Evolutionary conservation across 1,139 yeast genomes (phyloP), one percentile per base, ranked within the genome.

Genomic region (Torulaspora pretoriensis): DNA sequence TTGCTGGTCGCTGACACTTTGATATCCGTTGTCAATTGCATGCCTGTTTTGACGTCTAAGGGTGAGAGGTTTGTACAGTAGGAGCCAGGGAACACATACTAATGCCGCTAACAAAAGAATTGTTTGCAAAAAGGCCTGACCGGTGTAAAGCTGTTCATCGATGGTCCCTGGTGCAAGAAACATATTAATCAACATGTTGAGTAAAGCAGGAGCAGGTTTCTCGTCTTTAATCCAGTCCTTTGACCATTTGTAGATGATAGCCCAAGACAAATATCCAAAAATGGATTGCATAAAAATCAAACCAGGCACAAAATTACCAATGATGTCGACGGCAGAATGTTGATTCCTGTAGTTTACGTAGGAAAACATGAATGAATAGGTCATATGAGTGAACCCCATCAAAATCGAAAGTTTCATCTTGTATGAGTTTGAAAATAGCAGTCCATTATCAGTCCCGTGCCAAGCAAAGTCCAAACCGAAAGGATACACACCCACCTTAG

Each of bases 171-270:
- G 95, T 2, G 88, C 67, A 55, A 85, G 73, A 56, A 85, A 84
- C 94, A 85, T 85, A 47, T 81, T 78, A 57, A 85, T 85, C 62
- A 85, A 72, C 88, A 84, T 84, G 64, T 84, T 84, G 64, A 85
- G 73, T 58, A 85, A 72, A 33, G 89, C 86, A 34, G 95, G 95
- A 6, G 94, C 90, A 46, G 83, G 87, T 59, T 75, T 70, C 2
- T 69, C 75, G 45, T 79, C 73, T n/a, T 74, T 79, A 48, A 75
- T 71, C 95, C 95, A 85, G 64, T 84, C 81, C 48, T 80, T 77
- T 17, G 80, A 70, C 95, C 95, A 85, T 64, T 85, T 85, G 71
- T 80, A 83, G 39, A 85, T 76, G 51, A 85, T 84, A 53, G 84
- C 75, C 47, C 83, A 66, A 0, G 89, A 75, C 49, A 85, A 70